Evolutionary conservation across 2,329 filamentous ascomycete species (phyloP), one percentile per base, ranked within the genome.

Genomic region (Aureobasidium sp.): DNA sequence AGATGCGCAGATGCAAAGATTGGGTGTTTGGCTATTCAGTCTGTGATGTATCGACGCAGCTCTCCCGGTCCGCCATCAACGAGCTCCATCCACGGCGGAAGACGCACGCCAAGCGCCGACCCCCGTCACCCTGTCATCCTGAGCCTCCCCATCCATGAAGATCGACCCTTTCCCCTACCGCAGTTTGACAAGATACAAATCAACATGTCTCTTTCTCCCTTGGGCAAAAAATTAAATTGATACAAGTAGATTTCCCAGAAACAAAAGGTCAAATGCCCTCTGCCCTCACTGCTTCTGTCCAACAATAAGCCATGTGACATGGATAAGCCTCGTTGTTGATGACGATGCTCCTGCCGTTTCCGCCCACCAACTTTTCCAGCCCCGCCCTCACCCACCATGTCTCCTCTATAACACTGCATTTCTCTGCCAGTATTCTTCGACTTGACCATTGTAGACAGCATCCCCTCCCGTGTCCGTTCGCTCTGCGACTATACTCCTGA

Each of bases 281-380:
- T 44, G 14, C 40, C 11, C 15, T 19, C 39, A 29, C 52, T 56
- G 53, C 53, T 15, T 19, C 9, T 45, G 40, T 57, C 40, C 40
- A 44, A 57, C 53, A 45, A 57, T 45, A 12, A 57, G n/a, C 39
- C 53, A 57, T 57, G 53, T 57, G 53, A 57, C 53, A 33, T 57
- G 8, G 27, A 19, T 12, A 57, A 57, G 40, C 53, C 39, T 57
- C 39, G n/a, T 56, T n/a, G 24, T 39, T 8, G 8, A 57, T 57
- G 53, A 57, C 53, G 53, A 57, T 33, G 14, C 29, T 8, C 35
- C 33, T 22, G 22, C 40, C 40, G 53, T 57, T 57, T 48, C 44
- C 29, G 29, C 44, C 42, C 56, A 47, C 56, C 56, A 47, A 59
- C 56, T 59, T 59, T 59, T 48, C 53, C 29, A 57, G 45, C 54